These are phyloP conservation scores for Ambrosiella cleistominuta DNA, from an alignment of 2,329 filamentous ascomycete species.

Conservation along the genomic window DNA sequence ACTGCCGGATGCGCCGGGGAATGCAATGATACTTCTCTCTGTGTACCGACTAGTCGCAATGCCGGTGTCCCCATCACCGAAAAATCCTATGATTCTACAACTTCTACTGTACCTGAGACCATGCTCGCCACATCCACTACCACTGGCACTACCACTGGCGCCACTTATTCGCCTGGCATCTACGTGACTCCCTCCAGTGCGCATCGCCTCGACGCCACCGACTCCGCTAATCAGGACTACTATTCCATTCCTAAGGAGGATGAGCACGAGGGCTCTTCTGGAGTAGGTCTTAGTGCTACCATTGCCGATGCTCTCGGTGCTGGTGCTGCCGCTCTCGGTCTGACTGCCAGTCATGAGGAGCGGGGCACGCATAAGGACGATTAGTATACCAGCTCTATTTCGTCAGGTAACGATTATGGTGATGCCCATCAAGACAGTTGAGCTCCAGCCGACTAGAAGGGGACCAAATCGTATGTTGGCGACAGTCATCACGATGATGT, in stretches of 20 bases:
- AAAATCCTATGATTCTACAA: neutral
- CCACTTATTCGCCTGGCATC: neutral
- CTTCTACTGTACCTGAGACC: neutral
- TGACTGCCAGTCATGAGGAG: slow-evolving; percentile 7
- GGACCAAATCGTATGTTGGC: slow-evolving; percentile 7
- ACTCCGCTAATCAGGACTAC: neutral
- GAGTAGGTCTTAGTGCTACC: slow-evolving; percentile 7
- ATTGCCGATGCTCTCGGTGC: slow-evolving; percentile 10
- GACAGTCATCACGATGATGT: neutral
- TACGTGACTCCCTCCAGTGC: slow-evolving; percentile 9
- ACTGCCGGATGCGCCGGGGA: no score
- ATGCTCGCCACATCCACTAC: neutral
- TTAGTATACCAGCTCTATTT: slow-evolving; percentile 11
- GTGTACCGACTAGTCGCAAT: no score
- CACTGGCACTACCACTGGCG: neutral
- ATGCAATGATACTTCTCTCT: no score
- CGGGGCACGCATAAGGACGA: neutral
- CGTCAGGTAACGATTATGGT: slow-evolving; percentile 7
- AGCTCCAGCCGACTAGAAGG: slow-evolving; percentile 1
- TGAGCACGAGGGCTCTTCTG: neutral
- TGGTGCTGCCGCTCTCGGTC: slow-evolving; percentile 10
- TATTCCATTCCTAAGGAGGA: neutral
- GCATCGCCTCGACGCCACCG: neutral
- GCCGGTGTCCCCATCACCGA: neutral
- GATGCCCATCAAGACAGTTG: neutral